Evolutionary conservation across 164 flowering plant species (phyloP).

Genomic region (Berberis thunbergii): DNA sequence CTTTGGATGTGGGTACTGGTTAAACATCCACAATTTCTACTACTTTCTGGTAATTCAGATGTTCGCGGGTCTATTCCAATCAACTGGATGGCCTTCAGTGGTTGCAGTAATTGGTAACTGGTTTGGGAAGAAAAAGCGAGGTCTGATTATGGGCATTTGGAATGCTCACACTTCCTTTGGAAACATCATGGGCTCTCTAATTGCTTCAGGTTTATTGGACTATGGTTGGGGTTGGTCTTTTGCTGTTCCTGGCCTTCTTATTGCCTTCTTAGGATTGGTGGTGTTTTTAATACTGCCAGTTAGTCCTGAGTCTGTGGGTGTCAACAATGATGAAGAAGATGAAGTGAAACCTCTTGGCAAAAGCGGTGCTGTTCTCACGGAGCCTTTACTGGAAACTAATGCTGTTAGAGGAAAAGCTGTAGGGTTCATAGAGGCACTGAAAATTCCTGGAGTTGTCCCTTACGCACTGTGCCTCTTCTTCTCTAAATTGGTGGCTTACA

Average conservation of each 20-base stretch:
- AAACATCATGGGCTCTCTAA: slow-evolving; percentile 75
- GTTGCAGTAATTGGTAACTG: background rate
- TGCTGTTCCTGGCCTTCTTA: slow-evolving; percentile 65
- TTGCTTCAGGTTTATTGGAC: slow-evolving; percentile 59
- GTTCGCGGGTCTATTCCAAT: background rate
- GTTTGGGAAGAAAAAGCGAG: background rate
- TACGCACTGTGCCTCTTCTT: slow-evolving; percentile 94
- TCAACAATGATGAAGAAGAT: slow-evolving; percentile 30
- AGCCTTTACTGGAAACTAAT: slow-evolving; percentile 35
- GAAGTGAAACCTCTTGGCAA: slow-evolving; percentile 29
- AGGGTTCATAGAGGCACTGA: slow-evolving; percentile 92
- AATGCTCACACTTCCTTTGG: slow-evolving; percentile 94
- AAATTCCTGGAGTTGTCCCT: slow-evolving; percentile 89
- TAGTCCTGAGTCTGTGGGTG: slow-evolving; percentile 63
- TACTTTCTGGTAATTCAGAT: background rate
- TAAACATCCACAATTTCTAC: slow-evolving; percentile 40
- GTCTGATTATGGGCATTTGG: slow-evolving; percentile 12
- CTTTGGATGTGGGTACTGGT: slow-evolving; percentile 80
- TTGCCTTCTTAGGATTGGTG: slow-evolving; percentile 42
- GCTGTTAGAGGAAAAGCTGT: slow-evolving; percentile 33
- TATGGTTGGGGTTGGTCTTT: slow-evolving; percentile 99
- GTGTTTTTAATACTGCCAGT: slow-evolving; percentile 68
- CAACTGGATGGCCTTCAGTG: background rate
- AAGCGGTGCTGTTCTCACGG: slow-evolving; percentile 23
- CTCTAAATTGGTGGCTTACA: slow-evolving; percentile 83